These are phyloP conservation scores for Ascoidea tarda DNA, from an alignment of 805 yeast species.

Conservation along the genomic window DNA sequence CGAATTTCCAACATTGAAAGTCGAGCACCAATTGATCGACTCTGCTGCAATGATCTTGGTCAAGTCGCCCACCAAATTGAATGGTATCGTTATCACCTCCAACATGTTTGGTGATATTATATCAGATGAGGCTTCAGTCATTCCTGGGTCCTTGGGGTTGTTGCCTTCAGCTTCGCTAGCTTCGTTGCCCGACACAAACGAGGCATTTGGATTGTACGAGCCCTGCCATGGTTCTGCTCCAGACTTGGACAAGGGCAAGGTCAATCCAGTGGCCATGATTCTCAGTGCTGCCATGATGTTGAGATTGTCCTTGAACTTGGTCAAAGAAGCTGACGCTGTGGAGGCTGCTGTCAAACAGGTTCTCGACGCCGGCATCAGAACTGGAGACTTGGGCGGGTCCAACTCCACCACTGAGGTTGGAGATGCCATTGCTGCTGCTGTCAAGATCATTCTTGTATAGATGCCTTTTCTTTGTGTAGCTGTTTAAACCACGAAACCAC, in stretches of 20 bases:
- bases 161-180: constrained; percentile 94
- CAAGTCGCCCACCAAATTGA: constrained; percentile 79
- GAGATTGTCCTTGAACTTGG: constrained; percentile 72
- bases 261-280: constrained; percentile 91
- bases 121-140: constrained; percentile 95
- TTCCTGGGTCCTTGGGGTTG: constrained; percentile 94
- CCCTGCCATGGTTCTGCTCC: constrained; percentile 99
- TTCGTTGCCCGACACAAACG: constrained; percentile 89
- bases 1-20: constrained; percentile 80
- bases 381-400: constrained; percentile 85
- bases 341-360: constrained; percentile 81
- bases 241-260: constrained; percentile 75
- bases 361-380: constrained; percentile 72
- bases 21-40: constrained; percentile 93
- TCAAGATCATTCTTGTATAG: constrained; percentile 32
- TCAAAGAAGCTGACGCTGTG: constrained; percentile 74
- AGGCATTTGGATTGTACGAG: constrained; percentile 92
- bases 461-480: too few species aligned
- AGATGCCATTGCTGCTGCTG: constrained; percentile 76
- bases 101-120: constrained; percentile 99
- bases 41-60: constrained; percentile 98
- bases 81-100: constrained; percentile 84
- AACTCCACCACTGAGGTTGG: constrained; percentile 83
- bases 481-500: too few species aligned
- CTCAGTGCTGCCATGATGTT: constrained; percentile 97